Evolutionary conservation across 2,329 filamentous ascomycete genomes (phyloP), one percentile per base, ranked within the genome.

Genomic region (Rutstroemia sp.): DNA sequence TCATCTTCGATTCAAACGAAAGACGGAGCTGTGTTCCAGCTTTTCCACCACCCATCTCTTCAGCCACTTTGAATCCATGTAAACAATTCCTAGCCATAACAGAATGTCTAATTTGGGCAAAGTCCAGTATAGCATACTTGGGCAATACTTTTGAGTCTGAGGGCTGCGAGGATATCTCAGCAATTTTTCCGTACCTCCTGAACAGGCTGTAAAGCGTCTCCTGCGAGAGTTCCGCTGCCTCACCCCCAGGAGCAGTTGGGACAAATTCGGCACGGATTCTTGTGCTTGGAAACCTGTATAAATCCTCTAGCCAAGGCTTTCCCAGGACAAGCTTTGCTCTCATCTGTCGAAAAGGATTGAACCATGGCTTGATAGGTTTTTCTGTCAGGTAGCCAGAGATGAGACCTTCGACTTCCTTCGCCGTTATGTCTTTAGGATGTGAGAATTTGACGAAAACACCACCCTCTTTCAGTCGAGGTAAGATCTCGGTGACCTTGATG

Each of bases 401-500:
- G 19, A 73, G 2, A 19, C 75, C 76, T 72, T 86, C 83, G 14
- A 89, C 76, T 27, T 83, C 78, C 19, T 75, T 73, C 2, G 77
- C 69, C 9, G 72, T 70, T 5, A 76, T 62, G 0, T 61, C 67
- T 9, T 71, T 69, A 17, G 73, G 64, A 62, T 81, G 81, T 16
- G 78, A 79, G 68, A 95, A 91, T 70, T 95, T 96, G 70, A 97
- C 85, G 69, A 95, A 97, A 0, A 89, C 90, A 12, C 94, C 94
- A 16, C 94, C 94, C 68, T 99, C 94, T 65, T 95, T 92, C 27
- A 95, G 76, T 3, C 91, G 81, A 0, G 92, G 91, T 17, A 96
- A 71, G 16, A 96, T 86, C 66, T 95, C 87, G 3, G 84, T 88
- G 48, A 96, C 82, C 57, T 86, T 83, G 48, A 95, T 75, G 1